These are phyloP conservation scores for Ogataea pignaliae DNA, from an alignment of 805 yeast genomes.

Conservation along the genomic window DNA sequence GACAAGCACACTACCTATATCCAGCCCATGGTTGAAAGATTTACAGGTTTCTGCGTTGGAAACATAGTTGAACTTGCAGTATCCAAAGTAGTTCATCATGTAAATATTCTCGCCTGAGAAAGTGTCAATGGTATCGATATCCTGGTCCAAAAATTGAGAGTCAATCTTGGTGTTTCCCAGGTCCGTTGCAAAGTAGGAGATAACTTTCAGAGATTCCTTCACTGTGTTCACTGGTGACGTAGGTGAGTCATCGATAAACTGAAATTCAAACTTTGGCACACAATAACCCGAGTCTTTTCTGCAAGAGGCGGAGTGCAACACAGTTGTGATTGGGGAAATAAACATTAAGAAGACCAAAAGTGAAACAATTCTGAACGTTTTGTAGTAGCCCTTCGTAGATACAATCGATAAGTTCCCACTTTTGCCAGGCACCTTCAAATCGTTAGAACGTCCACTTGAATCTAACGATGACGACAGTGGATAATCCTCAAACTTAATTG, in stretches of 20 bases:
- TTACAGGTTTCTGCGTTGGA: constrained; percentile 28
- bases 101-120: constrained; percentile 39
- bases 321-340: constrained; percentile 19
- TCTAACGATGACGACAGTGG: background rate
- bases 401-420: constrained; percentile 3
- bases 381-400: constrained; percentile 16
- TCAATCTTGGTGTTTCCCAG: constrained; percentile 25
- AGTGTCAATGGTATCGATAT: constrained; percentile 36
- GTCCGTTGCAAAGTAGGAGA: constrained; percentile 44
- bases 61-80: constrained; percentile 36
- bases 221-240: constrained; percentile 34
- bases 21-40: constrained; percentile 37
- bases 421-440: background rate
- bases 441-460: background rate
- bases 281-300: constrained; percentile 28
- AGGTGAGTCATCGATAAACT: constrained; percentile 33
- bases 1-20: constrained; percentile 41
- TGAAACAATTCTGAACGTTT: constrained; percentile 19
- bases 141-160: constrained; percentile 12
- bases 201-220: constrained; percentile 38
- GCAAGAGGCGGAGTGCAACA: constrained; percentile 30
- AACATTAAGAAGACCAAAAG: constrained; percentile 22
- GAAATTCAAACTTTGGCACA: constrained; percentile 40
- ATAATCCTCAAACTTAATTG: no score
- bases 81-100: constrained; percentile 44